phyloP scores from a whole-genome alignment of 1,139 yeast species.

The Taphrina communis region DNA sequence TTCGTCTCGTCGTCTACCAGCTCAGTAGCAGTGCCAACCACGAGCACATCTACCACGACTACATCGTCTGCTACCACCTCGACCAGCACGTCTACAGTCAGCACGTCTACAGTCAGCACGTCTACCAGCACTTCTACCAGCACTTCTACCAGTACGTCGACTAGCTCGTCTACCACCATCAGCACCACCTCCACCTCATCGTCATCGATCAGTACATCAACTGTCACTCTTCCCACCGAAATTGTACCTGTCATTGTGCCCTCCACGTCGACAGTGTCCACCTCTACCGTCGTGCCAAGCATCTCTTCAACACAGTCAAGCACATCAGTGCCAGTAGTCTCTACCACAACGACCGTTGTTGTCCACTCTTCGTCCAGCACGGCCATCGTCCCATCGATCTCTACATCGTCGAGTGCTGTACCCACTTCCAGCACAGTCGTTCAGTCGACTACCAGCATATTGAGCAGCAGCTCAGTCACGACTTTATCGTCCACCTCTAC shows the following conservation, averaged over 20 bases:
- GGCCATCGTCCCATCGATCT: background rate
- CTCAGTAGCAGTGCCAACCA: background rate
- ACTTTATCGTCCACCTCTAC: background rate
- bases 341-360: background rate
- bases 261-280: background rate
- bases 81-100: too few species aligned
- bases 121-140: too few species aligned
- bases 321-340: background rate
- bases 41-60: background rate
- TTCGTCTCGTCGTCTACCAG: conserved; percentile 1
- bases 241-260: background rate
- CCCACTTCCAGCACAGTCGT: background rate
- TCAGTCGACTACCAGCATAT: background rate
- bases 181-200: background rate
- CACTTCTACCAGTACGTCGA: too few species aligned
- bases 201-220: background rate
- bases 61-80: too few species aligned
- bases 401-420: background rate
- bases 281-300: conserved; percentile 4
- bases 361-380: background rate
- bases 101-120: background rate
- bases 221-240: background rate
- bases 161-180: too few species aligned
- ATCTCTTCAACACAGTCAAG: background rate
- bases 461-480: background rate